Evolutionary conservation across 352 stramenopile species (phyloP).

Genomic region (Phytophthora kernoviae): DNA sequence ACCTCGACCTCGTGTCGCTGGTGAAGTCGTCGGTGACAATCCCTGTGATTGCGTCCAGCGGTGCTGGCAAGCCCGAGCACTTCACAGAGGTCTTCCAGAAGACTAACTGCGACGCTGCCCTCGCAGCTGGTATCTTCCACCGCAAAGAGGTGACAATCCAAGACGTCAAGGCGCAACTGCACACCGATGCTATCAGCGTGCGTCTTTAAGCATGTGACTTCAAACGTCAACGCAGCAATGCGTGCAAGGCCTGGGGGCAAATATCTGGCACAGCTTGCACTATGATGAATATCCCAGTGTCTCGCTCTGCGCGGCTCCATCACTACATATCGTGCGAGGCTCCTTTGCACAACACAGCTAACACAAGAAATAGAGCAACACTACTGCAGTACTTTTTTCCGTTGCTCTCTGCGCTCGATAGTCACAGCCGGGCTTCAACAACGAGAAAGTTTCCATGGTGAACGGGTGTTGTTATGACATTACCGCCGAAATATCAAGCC

Average conservation of each 20-base stretch:
- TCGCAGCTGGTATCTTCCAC: conserved; percentile 99
- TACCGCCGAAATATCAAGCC: neutral
- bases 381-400: conserved; percentile 7
- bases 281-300: conserved; percentile 1
- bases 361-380: conserved; percentile 30
- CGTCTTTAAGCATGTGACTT: conserved; percentile 42
- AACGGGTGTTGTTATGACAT: neutral
- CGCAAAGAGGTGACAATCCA: conserved; percentile 95
- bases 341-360: conserved; percentile 6
- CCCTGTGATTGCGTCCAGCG: conserved; percentile 97
- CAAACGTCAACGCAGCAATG: conserved; percentile 12
- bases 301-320: conserved; percentile 14
- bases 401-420: neutral
- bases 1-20: conserved; percentile 61
- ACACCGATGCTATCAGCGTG: conserved; percentile 68
- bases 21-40: conserved; percentile 93
- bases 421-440: no score
- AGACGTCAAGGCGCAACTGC: conserved; percentile 94
- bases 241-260: neutral
- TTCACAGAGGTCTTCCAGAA: conserved; percentile 96
- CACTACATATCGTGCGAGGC: conserved; percentile 12
- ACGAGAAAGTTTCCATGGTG: no score
- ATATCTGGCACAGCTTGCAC: conserved; percentile 5
- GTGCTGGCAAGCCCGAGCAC: conserved; percentile 93
- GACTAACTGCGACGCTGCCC: conserved; percentile 92